These are phyloP conservation scores for Wolfiporia cocos DNA, from an alignment of 1,284 basidiomycete genomes.

Conservation along the genomic window DNA sequence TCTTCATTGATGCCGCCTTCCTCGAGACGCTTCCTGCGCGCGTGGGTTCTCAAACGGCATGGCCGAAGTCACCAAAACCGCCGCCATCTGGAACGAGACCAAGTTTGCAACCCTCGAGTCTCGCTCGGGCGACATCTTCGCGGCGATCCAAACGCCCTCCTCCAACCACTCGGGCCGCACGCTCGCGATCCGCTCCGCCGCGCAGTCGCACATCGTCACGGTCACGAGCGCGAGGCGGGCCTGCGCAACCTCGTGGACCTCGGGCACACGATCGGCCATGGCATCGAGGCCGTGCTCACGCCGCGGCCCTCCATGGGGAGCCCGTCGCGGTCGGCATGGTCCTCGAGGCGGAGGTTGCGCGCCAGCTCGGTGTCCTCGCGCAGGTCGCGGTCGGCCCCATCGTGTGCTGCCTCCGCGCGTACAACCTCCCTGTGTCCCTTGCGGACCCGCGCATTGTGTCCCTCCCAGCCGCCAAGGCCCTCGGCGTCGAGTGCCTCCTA, in stretches of 20 bases:
- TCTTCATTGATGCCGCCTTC: slow-evolving; percentile 97
- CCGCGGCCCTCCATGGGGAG: slow-evolving; percentile 92
- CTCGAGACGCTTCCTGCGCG: slow-evolving; percentile 89
- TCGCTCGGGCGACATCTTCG: slow-evolving; percentile 76
- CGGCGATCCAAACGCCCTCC: slow-evolving; percentile 78
- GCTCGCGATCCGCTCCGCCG: slow-evolving; percentile 61
- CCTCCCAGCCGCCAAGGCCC: slow-evolving; percentile 62
- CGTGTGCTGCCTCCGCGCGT: slow-evolving; percentile 77
- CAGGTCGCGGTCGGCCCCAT: slow-evolving; percentile 90
- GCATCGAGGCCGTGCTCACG: slow-evolving; percentile 90
- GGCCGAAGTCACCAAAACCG: slow-evolving; percentile 99
- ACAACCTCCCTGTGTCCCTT: slow-evolving; percentile 81
- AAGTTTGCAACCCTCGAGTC: slow-evolving; percentile 87
- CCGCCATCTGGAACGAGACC: slow-evolving; percentile 89
- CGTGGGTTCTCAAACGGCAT: slow-evolving; percentile 98
- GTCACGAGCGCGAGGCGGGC: slow-evolving; percentile 91
- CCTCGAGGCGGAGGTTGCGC: slow-evolving; percentile 86
- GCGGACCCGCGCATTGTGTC: slow-evolving; percentile 70
- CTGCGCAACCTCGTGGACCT: slow-evolving; percentile 97
- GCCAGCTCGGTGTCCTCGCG: slow-evolving; percentile 77
- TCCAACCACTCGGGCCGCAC: slow-evolving; percentile 53
- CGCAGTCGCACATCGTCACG: slow-evolving; percentile 90
- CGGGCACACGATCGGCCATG: slow-evolving; percentile 94
- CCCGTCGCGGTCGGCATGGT: slow-evolving; percentile 93
- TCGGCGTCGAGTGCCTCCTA: slow-evolving; percentile 80